phyloP scores from a whole-genome alignment of 2,329 filamentous ascomycete genomes.

The Neopestalotiopsis sp. region DNA sequence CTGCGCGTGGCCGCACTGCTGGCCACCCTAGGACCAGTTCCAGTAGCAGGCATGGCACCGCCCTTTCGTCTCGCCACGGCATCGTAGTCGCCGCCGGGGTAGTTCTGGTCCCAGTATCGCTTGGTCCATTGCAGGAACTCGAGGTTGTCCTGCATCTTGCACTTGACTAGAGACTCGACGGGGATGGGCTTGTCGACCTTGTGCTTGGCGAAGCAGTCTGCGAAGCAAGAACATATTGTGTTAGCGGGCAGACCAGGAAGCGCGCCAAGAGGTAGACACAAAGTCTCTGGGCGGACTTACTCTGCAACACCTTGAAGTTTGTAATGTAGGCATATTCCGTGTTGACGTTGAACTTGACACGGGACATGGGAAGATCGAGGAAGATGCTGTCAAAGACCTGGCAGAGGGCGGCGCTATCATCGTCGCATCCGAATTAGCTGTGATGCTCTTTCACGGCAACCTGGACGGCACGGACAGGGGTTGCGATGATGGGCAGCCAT shows the following conservation, averaged over 20 bases:
- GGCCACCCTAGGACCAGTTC: slow-evolving; percentile 54
- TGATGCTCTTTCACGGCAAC: not conserved
- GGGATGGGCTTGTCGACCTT: slow-evolving; percentile 88
- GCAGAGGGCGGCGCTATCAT: slow-evolving; percentile 83
- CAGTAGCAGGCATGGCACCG: slow-evolving; percentile 61
- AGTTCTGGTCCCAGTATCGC: slow-evolving; percentile 97
- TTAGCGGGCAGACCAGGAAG: slow-evolving; percentile 12
- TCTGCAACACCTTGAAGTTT: slow-evolving; percentile 98
- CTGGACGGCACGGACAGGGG: not conserved
- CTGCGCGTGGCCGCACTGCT: slow-evolving; percentile 55
- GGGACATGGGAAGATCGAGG: slow-evolving; percentile 90
- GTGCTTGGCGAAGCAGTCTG: slow-evolving; percentile 85
- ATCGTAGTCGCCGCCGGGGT: slow-evolving; percentile 96
- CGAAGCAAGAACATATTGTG: not conserved
- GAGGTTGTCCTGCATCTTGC: slow-evolving; percentile 99
- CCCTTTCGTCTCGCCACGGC: slow-evolving; percentile 85
- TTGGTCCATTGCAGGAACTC: slow-evolving; percentile 98
- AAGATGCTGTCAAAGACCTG: slow-evolving; percentile 99
- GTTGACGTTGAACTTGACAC: slow-evolving; percentile 98
- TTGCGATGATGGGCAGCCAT: slow-evolving; percentile 7
- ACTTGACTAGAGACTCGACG: slow-evolving; percentile 89
- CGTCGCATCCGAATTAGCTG: slow-evolving; percentile 4
- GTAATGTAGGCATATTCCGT: slow-evolving; percentile 96
- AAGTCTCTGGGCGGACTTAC: slow-evolving; percentile 60
- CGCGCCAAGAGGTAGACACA: not conserved